phyloP scores from a whole-genome alignment of 2,329 filamentous ascomycete species.

The Nothophaeocryptopus gaeumannii region DNA sequence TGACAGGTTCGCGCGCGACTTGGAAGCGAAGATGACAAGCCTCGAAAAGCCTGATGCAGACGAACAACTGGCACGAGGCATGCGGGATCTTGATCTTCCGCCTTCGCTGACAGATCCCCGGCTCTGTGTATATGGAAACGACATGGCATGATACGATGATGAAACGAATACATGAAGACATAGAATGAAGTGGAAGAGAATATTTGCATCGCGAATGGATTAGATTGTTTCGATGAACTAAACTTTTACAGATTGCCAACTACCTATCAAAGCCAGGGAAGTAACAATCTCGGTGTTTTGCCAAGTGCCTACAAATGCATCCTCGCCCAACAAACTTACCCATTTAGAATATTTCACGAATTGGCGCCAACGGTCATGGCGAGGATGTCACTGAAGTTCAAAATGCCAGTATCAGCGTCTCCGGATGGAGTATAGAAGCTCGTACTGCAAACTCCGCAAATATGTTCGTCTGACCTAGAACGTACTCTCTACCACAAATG shows the following conservation, averaged over 20 bases:
- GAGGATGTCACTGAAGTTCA: too few species aligned
- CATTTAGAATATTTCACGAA: neutral
- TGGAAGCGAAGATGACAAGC: constrained; percentile 37
- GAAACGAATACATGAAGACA: neutral
- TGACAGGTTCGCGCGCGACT: constrained; percentile 35
- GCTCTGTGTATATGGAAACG: constrained; percentile 30
- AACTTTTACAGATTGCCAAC: neutral
- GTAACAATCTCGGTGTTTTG: neutral
- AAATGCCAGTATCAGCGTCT: too few species aligned
- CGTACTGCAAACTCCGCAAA: neutral
- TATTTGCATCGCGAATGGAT: neutral
- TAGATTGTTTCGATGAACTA: neutral
- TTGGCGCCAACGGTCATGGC: neutral
- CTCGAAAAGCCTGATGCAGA: constrained; percentile 4
- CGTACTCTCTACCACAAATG: neutral
- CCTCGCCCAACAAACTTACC: neutral
- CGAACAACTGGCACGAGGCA: constrained; percentile 1
- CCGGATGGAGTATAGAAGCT: too few species aligned
- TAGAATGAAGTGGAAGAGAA: neutral
- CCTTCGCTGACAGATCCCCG: constrained; percentile 10
- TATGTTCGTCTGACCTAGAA: too few species aligned
- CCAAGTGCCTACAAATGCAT: neutral
- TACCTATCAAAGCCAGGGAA: neutral
- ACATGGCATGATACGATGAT: constrained; percentile 18
- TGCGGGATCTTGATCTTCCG: constrained; percentile 13